Base-by-base conservation (phyloP, 2,329 filamentous ascomycete genomes). In the Cladorrhinum sp. region DNA sequence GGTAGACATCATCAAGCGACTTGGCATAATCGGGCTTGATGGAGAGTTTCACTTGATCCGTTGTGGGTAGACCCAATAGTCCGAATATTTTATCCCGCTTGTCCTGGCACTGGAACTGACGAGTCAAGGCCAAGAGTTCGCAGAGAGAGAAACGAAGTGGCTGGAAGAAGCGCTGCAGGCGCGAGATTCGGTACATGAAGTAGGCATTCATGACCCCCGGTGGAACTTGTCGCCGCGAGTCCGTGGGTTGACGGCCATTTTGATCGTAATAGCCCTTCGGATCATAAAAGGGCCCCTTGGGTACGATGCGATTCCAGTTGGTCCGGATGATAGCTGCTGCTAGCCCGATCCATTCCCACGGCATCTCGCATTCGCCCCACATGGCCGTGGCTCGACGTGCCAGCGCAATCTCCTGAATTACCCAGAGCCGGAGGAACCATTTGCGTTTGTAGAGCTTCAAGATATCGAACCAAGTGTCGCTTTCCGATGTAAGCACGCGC, bases 391-490 rank as follows among this genome's bases (percentile, higher is more conserved):
- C 57, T 2, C 24, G 38, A 1, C 45, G 51, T n/a, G 57, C 57
- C 8, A 59, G 51, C 3, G 57, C 57, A 3, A 59, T 49, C 16
- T 59, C 57, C 41, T 59, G 57, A 13, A 55, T 24, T 2, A 59
- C 57, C 57, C 57, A 59, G 10, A 59, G 24, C 13, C 57, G 50
- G 16, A 23, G 49, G 38, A 59, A 59, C 57, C 57, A 59, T 49
- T 24, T 49, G 7, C 2, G 3, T 8, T 22, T 18, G 29, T 58
- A 58, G 9, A 58, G 48, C 3, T 45, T 18, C 6, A 58, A 36
- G 9, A 58, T 45, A 1, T 53, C 49, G 20, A n/a, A 18, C 56
- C 56, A 58, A 22, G 25, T 18, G 12, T n/a, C 16, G 25, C 36
- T 56, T 22, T 56, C 53, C 16, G 41, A 4, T 13, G 41, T 18